These are phyloP conservation scores for Fusarium solani-melongenae DNA, from an alignment of 2,329 filamentous ascomycete genomes.

Conservation along the genomic window DNA sequence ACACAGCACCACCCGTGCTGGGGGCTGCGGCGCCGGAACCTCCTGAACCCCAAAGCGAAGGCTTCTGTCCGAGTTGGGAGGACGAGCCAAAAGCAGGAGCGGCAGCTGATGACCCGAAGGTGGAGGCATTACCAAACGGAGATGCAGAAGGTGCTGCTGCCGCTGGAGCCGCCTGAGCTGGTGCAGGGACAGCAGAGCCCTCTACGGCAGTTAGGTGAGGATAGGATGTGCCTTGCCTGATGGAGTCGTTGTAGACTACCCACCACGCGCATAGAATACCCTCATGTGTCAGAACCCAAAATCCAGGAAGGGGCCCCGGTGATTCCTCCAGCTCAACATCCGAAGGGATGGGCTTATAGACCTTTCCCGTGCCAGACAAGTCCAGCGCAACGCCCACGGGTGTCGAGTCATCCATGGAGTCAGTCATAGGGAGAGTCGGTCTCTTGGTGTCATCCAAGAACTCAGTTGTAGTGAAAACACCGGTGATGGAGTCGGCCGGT, in stretches of 20 bases:
- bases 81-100: slow-evolving; percentile 60
- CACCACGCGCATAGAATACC: slow-evolving; percentile 90
- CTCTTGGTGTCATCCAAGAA: slow-evolving; percentile 79
- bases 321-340: slow-evolving; percentile 84
- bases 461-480: slow-evolving; percentile 79
- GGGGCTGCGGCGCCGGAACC: slow-evolving; percentile 45
- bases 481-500: slow-evolving; percentile 67
- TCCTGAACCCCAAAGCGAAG: slow-evolving; percentile 62
- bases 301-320: slow-evolving; percentile 80
- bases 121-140: slow-evolving; percentile 47
- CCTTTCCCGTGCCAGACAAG: slow-evolving; percentile 82
- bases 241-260: slow-evolving; percentile 89
- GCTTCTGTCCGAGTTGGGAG: slow-evolving; percentile 60
- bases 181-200: slow-evolving; percentile 45
- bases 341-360: slow-evolving; percentile 79
- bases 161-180: slow-evolving; percentile 44
- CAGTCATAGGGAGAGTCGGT: slow-evolving; percentile 79
- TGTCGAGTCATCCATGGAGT: slow-evolving; percentile 72
- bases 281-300: slow-evolving; percentile 89
- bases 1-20: slow-evolving; percentile 51
- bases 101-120: slow-evolving; percentile 56
- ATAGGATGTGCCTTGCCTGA: slow-evolving; percentile 79
- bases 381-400: slow-evolving; percentile 85
- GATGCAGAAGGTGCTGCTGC: slow-evolving; percentile 46
- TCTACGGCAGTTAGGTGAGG: slow-evolving; percentile 71